These are phyloP conservation scores for Tulasnella sp. DNA, from an alignment of 768 basidiomycete genomes.

Conservation along the genomic window DNA sequence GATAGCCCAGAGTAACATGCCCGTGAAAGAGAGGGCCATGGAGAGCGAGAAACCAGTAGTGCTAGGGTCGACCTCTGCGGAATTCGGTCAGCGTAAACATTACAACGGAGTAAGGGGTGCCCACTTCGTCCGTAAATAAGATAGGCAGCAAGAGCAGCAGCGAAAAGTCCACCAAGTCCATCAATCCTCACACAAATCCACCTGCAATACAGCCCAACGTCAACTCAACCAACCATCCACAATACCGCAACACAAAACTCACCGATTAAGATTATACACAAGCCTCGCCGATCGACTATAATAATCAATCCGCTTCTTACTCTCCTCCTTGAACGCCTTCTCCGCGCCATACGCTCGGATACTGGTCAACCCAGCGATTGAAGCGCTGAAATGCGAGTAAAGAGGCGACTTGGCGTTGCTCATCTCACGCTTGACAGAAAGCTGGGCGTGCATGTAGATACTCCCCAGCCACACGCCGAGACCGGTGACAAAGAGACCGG, in stretches of 20 bases:
- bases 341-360: slow-evolving; percentile 31
- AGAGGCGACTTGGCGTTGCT: slow-evolving; percentile 29
- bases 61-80: slow-evolving; percentile 30
- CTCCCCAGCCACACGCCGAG: slow-evolving; percentile 27
- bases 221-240: not conserved
- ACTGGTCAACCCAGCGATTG: slow-evolving; percentile 25
- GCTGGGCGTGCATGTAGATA: slow-evolving; percentile 30
- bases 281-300: slow-evolving; percentile 36
- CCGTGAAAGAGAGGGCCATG: slow-evolving; percentile 44
- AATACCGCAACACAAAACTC: not conserved
- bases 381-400: slow-evolving; percentile 29
- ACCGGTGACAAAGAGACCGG: slow-evolving; percentile 18
- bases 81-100: not conserved
- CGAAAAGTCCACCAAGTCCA: slow-evolving; percentile 43
- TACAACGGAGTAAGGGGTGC: not conserved
- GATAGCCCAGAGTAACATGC: slow-evolving; percentile 38
- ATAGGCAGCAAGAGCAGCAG: slow-evolving; percentile 42
- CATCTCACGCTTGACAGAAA: slow-evolving; percentile 30
- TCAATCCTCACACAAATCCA: slow-evolving; percentile 48
- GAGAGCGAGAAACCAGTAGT: slow-evolving; percentile 32
- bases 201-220: slow-evolving; percentile 20
- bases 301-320: slow-evolving; percentile 39
- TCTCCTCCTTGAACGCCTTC: slow-evolving; percentile 24
- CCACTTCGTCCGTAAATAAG: slow-evolving; percentile 34
- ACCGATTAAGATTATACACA: slow-evolving; percentile 44